Evolutionary conservation across 805 yeast species (phyloP), one percentile per base, ranked within the genome.

Genomic region (Kazachstania psychrophila): DNA sequence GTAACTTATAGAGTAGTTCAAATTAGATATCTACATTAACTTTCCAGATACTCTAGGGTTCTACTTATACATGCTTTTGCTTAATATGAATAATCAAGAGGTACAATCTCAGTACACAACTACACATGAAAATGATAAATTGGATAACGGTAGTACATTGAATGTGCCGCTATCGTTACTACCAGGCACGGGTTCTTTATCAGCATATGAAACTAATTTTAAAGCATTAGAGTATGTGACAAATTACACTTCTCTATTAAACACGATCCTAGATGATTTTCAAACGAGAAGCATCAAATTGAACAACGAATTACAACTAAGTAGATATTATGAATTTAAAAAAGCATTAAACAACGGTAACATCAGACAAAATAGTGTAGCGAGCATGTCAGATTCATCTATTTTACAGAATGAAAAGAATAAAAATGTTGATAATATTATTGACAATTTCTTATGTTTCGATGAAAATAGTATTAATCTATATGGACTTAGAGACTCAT

Each of bases 321-420:
- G n/a, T 11, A 27, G 25, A 14, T 37, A 37, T 24, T 37, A 37
- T 18, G 40, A 37, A 19, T 27, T 43, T 3, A 46, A 44, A 30
- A 48, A 42, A 27, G 33, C 39, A 6, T 34, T 40, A 2, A 38
- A 23, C 13, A 39, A 38, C 26, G 40, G 36, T 16, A 39, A 36
- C 12, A 29, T 37, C 23, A 45, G 51, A 28, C 47, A 47, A 14
- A 47, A 47, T 8, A 48, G 53, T 33, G 37, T 47, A 10, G 39
- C 42, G 2, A 47, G 51, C 23, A 14, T 37, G 11, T 45, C 53
- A 3, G 51, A 45, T 19, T 23, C 40, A 5, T 43, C 53, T 3
- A 36, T 36, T 8, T 23, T 38, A 15, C 47, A 35, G 12, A 39
- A 37, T 12, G 51, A 48, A 14, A 42, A 42, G 16, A 39, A 42